Percentiles rank a stretch among this genome's conserved stretches.
Evolutionary conservation across 2,329 filamentous ascomycete genomes (phyloP).

Genomic region (Aspergillus sojae): DNA sequence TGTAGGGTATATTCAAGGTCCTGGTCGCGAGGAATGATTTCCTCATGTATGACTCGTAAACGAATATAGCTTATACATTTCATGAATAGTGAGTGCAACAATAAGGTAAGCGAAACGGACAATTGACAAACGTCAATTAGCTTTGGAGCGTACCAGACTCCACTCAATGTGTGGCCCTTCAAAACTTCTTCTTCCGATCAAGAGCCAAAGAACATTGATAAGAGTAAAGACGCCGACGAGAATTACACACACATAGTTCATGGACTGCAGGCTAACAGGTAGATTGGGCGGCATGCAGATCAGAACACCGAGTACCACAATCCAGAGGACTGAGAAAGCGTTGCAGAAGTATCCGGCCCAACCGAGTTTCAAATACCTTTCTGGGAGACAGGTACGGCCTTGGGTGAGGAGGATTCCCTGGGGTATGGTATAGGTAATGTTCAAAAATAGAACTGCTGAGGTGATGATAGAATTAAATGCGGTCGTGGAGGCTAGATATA

Average conservation of each 20-base stretch:
- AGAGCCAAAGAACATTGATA: constrained; percentile 22
- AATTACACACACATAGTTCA: constrained; percentile 8
- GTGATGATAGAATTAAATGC: constrained; percentile 46
- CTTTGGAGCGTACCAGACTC: neutral
- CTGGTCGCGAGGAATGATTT: too few species aligned
- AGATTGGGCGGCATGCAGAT: constrained; percentile 48
- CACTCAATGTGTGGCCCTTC: neutral
- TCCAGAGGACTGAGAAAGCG: constrained; percentile 46
- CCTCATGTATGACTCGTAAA: too few species aligned
- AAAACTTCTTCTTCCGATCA: neutral
- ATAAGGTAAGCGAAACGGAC: accelerated
- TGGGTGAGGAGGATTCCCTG: constrained; percentile 46
- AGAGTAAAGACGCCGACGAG: constrained; percentile 4
- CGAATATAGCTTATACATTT: neutral
- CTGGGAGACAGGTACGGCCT: constrained; percentile 31
- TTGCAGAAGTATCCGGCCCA: constrained; percentile 42
- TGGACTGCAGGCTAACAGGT: constrained; percentile 27
- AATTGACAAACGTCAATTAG: neutral
- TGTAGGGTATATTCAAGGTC: too few species aligned
- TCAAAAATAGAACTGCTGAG: constrained; percentile 36
- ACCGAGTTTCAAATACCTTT: constrained; percentile 32
- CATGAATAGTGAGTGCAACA: neutral
- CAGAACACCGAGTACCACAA: constrained; percentile 48
- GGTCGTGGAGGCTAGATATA: constrained; percentile 30
- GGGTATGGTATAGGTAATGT: constrained; percentile 45